phyloP scores from a whole-genome alignment of 2,329 filamentous ascomycete genomes.

The Cordyceps cicadae region DNA sequence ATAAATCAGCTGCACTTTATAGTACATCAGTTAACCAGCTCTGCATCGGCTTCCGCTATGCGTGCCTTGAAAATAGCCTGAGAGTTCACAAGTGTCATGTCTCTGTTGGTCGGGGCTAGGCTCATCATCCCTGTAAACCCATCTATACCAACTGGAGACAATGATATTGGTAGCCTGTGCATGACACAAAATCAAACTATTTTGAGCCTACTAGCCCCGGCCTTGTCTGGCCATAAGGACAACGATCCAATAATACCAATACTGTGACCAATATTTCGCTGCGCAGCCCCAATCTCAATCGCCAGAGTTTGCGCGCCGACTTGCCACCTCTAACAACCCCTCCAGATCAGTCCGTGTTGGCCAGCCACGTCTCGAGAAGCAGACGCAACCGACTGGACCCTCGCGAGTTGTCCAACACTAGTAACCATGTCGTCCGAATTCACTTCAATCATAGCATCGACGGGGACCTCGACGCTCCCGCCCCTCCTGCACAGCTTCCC shows the following conservation, averaged over 20 bases:
- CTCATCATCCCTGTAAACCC: background rate
- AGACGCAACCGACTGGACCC: background rate
- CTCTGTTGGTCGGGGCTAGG: too few relatives aligned
- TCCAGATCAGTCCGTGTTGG: background rate
- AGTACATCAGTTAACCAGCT: too few relatives aligned
- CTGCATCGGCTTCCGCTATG: too few relatives aligned
- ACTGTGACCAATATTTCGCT: background rate
- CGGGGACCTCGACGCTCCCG: background rate
- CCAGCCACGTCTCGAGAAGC: background rate
- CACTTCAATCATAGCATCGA: background rate
- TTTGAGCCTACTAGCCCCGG: background rate
- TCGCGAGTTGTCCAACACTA: background rate
- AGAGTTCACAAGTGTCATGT: too few relatives aligned
- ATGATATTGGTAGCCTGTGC: background rate
- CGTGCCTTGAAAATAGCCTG: too few relatives aligned
- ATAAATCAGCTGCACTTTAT: too few relatives aligned
- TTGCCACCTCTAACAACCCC: background rate
- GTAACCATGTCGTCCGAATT: background rate
- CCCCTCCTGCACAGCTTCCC: constrained; percentile 8
- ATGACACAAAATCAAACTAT: background rate
- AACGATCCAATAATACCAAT: background rate
- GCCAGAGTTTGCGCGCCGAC: background rate
- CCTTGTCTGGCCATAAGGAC: background rate
- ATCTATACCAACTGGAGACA: background rate
- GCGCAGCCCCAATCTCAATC: background rate